phyloP scores from a whole-genome alignment of 805 yeast species.

The Cyberlindnera amylophila region DNA sequence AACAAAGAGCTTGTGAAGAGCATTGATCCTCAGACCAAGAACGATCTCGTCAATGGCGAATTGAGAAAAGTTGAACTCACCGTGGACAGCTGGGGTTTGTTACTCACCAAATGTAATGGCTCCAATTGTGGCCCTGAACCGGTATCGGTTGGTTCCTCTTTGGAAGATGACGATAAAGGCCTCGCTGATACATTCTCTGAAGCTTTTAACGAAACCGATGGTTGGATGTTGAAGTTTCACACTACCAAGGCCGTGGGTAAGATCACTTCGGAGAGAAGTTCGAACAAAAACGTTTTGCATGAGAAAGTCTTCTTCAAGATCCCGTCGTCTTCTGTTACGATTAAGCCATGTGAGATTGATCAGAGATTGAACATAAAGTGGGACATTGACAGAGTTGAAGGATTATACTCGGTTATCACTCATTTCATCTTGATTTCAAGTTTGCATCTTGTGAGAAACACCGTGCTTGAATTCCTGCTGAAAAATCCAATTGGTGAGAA shows the following conservation, averaged over 20 bases:
- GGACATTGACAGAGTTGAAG: constrained; percentile 28
- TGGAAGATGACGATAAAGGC: constrained; percentile 32
- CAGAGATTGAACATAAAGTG: constrained; percentile 26
- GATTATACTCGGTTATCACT: constrained; percentile 37
- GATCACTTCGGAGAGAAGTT: constrained; percentile 32
- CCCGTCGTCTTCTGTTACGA: constrained; percentile 24
- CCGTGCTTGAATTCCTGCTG: constrained; percentile 27
- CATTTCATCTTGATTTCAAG: constrained; percentile 45
- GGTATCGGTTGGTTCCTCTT: constrained; percentile 28
- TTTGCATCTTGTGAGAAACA: constrained; percentile 41
- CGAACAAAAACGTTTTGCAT: constrained; percentile 24
- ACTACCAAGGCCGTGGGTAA: constrained; percentile 24
- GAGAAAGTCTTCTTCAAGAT: constrained; percentile 32
- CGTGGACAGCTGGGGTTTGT: constrained; percentile 21
- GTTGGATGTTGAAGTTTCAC: constrained; percentile 13
- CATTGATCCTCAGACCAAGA: constrained; percentile 31
- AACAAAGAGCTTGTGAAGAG: constrained; percentile 35
- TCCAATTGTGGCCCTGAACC: constrained; percentile 2
- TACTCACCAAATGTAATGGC: background rate
- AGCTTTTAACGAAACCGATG: constrained; percentile 3
- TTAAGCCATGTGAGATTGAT: constrained; percentile 22
- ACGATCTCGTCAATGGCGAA: constrained; percentile 38
- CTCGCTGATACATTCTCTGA: constrained; percentile 23
- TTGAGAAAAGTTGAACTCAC: constrained; percentile 31
- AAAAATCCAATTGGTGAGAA: constrained; percentile 22